phyloP scores from a whole-genome alignment of 2,329 filamentous ascomycete genomes.

The Ustulina deusta region DNA sequence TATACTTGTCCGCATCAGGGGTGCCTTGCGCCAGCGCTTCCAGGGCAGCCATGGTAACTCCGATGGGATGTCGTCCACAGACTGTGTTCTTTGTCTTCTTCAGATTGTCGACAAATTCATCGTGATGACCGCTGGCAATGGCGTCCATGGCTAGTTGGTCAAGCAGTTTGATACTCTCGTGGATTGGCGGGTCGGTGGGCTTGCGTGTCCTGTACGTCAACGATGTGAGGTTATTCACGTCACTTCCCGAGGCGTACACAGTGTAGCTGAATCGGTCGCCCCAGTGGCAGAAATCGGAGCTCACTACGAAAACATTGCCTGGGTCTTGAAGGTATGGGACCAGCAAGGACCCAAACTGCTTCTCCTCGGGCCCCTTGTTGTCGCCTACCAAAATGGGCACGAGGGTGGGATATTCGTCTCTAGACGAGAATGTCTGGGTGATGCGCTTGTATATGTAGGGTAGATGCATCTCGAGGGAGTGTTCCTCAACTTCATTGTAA shows the following conservation, averaged over 20 bases:
- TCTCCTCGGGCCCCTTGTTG: conserved; percentile 75
- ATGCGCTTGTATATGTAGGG: conserved; percentile 90
- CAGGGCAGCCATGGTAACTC: conserved; percentile 88
- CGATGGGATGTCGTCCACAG: conserved; percentile 94
- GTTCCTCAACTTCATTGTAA: conserved; percentile 80
- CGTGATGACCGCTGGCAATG: conserved; percentile 80
- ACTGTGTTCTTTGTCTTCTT: conserved; percentile 86
- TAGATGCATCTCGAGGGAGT: conserved; percentile 96
- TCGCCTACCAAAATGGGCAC: conserved; percentile 89
- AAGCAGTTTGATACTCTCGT: conserved; percentile 84
- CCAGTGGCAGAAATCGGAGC: conserved; percentile 98
- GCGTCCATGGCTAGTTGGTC: conserved; percentile 87
- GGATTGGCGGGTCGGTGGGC: conserved; percentile 68
- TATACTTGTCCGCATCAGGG: conserved; percentile 57
- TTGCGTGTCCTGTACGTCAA: conserved; percentile 51
- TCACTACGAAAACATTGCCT: conserved; percentile 84
- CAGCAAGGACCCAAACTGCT: conserved; percentile 75
- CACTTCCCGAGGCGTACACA: conserved; percentile 70
- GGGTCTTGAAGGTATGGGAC: conserved; percentile 82
- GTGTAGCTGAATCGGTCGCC: conserved; percentile 85
- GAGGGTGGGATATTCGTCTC: conserved; percentile 74
- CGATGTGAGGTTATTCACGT: conserved; percentile 56
- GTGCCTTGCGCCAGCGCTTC: conserved; percentile 68
- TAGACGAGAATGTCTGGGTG: conserved; percentile 61
- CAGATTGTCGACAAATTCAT: conserved; percentile 76